Conservation (phyloP, 768 basidiomycete genomes). For the Macrolepiota albuminosa region DNA sequence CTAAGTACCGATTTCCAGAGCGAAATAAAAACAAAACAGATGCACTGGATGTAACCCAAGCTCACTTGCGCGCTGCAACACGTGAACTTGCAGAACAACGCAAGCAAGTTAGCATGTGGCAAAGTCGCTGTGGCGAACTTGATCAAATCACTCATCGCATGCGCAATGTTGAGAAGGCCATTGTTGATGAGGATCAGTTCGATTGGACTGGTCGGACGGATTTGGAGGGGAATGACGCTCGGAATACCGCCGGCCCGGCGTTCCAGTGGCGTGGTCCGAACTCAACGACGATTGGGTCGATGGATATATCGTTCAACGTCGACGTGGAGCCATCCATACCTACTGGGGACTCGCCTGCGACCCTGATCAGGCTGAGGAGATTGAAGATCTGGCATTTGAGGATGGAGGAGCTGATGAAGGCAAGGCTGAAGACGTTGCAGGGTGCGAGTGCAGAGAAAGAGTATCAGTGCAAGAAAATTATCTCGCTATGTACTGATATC, state of each 20-base stretch:
- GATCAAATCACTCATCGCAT: slow-evolving; percentile 79
- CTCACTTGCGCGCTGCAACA: slow-evolving; percentile 83
- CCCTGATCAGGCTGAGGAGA: slow-evolving; percentile 67
- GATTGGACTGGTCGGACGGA: slow-evolving; percentile 84
- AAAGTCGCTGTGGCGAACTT: slow-evolving; percentile 66
- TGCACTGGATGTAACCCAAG: slow-evolving; percentile 80
- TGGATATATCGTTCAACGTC: slow-evolving; percentile 58
- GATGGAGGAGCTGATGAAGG: slow-evolving; percentile 69
- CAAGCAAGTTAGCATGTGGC: slow-evolving; percentile 76
- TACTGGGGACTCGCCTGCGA: slow-evolving; percentile 47
- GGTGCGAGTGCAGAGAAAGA: slow-evolving; percentile 86
- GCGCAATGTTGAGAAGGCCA: slow-evolving; percentile 78
- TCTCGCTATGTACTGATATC: slow-evolving; percentile 84
- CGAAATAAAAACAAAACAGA: slow-evolving; percentile 89
- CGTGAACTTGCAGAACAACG: slow-evolving; percentile 89
- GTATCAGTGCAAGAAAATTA: slow-evolving; percentile 87
- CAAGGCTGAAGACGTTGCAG: slow-evolving; percentile 63
- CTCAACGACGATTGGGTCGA: slow-evolving; percentile 64
- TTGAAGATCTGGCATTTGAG: slow-evolving; percentile 81
- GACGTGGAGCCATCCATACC: slow-evolving; percentile 76
- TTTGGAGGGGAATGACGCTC: slow-evolving; percentile 34
- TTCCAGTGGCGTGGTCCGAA: slow-evolving; percentile 67
- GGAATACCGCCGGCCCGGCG: slow-evolving; percentile 47
- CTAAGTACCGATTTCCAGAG: slow-evolving; percentile 74
- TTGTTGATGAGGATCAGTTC: slow-evolving; percentile 73